Conservation (phyloP, 2,329 filamentous ascomycete genomes). For the Neoscytalidium dimidiatum region DNA sequence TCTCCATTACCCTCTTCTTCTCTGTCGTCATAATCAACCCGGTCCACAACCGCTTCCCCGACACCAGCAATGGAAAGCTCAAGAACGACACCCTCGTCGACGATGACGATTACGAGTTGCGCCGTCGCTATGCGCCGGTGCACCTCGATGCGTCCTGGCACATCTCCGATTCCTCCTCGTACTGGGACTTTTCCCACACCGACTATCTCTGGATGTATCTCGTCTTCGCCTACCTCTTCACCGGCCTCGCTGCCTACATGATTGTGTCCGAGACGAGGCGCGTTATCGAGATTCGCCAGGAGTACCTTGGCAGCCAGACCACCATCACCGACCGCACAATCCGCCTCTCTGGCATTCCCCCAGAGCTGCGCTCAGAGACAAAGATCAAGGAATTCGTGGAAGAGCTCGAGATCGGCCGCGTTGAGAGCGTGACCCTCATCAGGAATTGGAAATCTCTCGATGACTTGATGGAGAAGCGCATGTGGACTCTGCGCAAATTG, state of each 20-base stretch:
- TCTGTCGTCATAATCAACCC: conserved; percentile 79
- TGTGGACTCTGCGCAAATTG: conserved; percentile 66
- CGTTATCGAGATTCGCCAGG: conserved; percentile 82
- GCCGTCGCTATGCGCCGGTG: not conserved
- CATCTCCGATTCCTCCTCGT: conserved; percentile 14
- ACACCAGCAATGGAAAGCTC: conserved; percentile 39
- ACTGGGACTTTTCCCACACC: conserved; percentile 39
- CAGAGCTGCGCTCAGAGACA: conserved; percentile 74
- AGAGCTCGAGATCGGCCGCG: conserved; percentile 82
- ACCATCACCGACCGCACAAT: conserved; percentile 97
- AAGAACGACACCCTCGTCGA: conserved; percentile 25
- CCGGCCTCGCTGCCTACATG: conserved; percentile 75
- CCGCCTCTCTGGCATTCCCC: conserved; percentile 83
- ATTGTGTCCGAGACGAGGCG: conserved; percentile 80
- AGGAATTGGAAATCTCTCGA: conserved; percentile 85
- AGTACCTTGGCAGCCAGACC: conserved; percentile 88
- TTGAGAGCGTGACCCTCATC: conserved; percentile 85
- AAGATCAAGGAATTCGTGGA: conserved; percentile 87
- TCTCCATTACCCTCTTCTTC: conserved; percentile 78
- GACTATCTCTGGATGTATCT: conserved; percentile 90
- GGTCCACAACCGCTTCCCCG: conserved; percentile 71
- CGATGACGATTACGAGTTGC: conserved; percentile 4
- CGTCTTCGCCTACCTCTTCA: conserved; percentile 93
- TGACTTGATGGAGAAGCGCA: conserved; percentile 67
- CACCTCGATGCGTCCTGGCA: not conserved